Evolutionary conservation across 495 filamentous ascomycete species (phyloP).

Genomic region (Lineolata rhizophorae): DNA sequence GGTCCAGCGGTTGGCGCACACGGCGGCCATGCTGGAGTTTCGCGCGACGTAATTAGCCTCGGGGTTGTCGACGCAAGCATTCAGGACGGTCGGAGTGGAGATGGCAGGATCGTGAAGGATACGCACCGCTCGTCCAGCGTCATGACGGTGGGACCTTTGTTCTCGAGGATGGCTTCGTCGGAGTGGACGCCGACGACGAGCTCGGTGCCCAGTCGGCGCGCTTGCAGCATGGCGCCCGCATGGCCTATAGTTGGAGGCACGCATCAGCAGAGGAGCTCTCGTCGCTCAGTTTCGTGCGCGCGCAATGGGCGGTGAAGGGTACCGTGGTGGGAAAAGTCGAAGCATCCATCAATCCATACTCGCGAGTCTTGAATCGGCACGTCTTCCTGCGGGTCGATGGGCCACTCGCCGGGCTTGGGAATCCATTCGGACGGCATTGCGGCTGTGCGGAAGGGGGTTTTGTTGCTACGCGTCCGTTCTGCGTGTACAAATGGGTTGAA

Average conservation of each 20-base stretch:
- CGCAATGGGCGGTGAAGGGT: too few relatives aligned
- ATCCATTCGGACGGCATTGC: too few relatives aligned
- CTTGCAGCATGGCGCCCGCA: slow-evolving; percentile 90
- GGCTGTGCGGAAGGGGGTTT: too few relatives aligned
- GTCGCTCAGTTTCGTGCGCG: too few relatives aligned
- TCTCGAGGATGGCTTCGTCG: slow-evolving; percentile 80
- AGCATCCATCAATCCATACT: slow-evolving; percentile 97
- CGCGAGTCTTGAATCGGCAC: slow-evolving; percentile 39
- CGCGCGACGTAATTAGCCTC: slow-evolving; percentile 1
- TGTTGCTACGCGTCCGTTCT: too few relatives aligned
- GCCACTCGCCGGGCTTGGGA: slow-evolving; percentile 33
- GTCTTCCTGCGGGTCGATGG: slow-evolving; percentile 43
- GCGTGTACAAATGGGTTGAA: too few relatives aligned
- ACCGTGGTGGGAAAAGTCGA: slow-evolving; percentile 97
- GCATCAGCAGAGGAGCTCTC: too few relatives aligned
- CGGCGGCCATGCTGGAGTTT: slow-evolving; percentile 41
- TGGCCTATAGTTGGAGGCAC: slow-evolving; percentile 66
- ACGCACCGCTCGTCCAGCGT: slow-evolving; percentile 61
- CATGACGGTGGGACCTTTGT: slow-evolving; percentile 98
- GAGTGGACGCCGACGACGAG: slow-evolving; percentile 84
- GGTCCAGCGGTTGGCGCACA: slow-evolving; percentile 87
- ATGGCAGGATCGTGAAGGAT: slow-evolving; percentile 1
- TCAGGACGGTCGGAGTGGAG: neutral
- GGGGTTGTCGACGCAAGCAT: neutral
- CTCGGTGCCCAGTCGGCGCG: slow-evolving; percentile 63